Evolutionary conservation across 148 eudicot genomes (phyloP).

Genomic region (Chenopodium quinoa): DNA sequence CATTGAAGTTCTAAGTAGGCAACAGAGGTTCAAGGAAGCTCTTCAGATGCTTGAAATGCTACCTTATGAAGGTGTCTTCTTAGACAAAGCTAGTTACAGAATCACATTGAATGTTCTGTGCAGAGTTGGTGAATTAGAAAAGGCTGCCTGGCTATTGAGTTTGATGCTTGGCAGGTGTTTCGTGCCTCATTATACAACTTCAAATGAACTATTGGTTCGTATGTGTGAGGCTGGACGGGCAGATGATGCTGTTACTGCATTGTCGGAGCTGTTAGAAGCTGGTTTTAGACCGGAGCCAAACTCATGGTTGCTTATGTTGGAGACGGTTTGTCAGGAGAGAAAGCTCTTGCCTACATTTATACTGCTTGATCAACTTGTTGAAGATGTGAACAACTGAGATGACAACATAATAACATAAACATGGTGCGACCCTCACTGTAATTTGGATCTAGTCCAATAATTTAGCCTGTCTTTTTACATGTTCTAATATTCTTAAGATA

Average conservation of each 20-base stretch:
- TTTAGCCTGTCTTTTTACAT: background rate
- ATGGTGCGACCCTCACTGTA: conserved; percentile 1
- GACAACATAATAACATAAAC: background rate
- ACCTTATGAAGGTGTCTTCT: conserved; percentile 61
- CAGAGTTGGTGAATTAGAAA: conserved; percentile 53
- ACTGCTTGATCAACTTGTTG: conserved; percentile 60
- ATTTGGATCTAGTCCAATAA: background rate
- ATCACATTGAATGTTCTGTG: conserved; percentile 58
- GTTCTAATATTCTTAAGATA: background rate
- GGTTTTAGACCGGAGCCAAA: conserved; percentile 75
- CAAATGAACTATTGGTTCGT: conserved; percentile 62
- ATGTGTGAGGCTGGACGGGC: conserved; percentile 65
- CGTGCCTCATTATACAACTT: conserved; percentile 81
- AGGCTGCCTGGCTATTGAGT: conserved; percentile 55
- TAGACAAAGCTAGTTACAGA: conserved; percentile 65
- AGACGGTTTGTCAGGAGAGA: conserved; percentile 72
- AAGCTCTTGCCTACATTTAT: conserved; percentile 66
- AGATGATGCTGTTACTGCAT: conserved; percentile 49
- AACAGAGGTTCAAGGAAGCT: conserved; percentile 60
- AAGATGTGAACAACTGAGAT: conserved; percentile 10
- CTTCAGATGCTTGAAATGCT: conserved; percentile 67
- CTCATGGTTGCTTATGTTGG: conserved; percentile 66
- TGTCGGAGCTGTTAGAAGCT: conserved; percentile 54
- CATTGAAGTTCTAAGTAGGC: conserved; percentile 63
- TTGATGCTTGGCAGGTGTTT: conserved; percentile 81